These are phyloP conservation scores for Vaccinium macrocarpon DNA, from an alignment of 148 eudicot species.

Conservation along the genomic window DNA sequence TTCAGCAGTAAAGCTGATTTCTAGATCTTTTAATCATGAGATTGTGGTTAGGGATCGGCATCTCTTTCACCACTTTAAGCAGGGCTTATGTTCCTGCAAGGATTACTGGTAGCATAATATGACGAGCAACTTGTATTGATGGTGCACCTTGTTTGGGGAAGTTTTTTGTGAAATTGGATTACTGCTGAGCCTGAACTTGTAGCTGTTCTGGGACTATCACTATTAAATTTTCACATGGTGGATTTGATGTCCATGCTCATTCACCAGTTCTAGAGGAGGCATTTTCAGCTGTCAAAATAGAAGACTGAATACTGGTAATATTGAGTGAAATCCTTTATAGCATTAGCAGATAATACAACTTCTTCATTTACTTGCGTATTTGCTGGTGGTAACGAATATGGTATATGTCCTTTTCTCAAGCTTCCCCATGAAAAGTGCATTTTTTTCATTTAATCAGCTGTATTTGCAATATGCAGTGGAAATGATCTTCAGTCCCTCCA, in stretches of 20 bases:
- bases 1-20: constrained; percentile 33
- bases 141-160: not conserved
- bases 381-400: not conserved
- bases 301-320: constrained; percentile 55
- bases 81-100: constrained; percentile 41
- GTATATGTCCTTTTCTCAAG: not conserved
- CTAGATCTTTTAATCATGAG: constrained; percentile 34
- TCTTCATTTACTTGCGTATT: not conserved
- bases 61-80: constrained; percentile 42
- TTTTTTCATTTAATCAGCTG: not conserved
- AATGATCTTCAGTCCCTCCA: constrained; percentile 76
- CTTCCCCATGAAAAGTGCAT: not conserved
- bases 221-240: constrained; percentile 42
- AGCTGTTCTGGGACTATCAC: not conserved
- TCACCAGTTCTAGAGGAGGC: constrained; percentile 29
- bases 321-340: not conserved
- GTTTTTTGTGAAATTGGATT: constrained; percentile 6
- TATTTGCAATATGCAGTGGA: constrained; percentile 41
- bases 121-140: not conserved
- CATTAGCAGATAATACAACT: not conserved
- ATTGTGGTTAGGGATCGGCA: constrained; percentile 44
- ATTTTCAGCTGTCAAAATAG: constrained; percentile 69
- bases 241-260: constrained; percentile 25
- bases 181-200: not conserved
- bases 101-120: constrained; percentile 36